Percentiles rank a stretch among this genome's conserved stretches.
These are phyloP conservation scores for Ananas comosus DNA, from an alignment of 176 grass and related monocot species.

Conservation along the genomic window DNA sequence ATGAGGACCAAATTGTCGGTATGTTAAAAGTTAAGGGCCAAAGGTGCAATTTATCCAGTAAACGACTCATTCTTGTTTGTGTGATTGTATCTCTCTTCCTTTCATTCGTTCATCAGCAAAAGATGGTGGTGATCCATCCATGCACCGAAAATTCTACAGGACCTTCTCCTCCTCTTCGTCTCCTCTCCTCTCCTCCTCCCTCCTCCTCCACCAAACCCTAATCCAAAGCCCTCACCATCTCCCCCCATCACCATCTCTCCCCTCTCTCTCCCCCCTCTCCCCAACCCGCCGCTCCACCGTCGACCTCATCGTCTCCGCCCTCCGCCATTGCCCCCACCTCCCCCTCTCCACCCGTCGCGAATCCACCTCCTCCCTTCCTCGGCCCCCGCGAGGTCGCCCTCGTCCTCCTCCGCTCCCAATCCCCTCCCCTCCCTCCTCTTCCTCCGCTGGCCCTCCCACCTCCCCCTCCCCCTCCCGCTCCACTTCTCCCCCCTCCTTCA, in stretches of 20 bases:
- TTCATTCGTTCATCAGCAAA: no score
- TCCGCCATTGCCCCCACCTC: slow-evolving; percentile 5
- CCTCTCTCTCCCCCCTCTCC: slow-evolving; percentile 61
- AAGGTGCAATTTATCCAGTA: no score
- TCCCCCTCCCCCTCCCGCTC: slow-evolving; percentile 31
- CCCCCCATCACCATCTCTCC: slow-evolving; percentile 2
- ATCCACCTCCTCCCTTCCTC: slow-evolving; percentile 50
- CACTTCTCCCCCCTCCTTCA: slow-evolving; percentile 55
- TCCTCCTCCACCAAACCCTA: slow-evolving; percentile 1
- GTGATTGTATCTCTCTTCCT: no score
- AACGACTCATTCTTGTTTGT: no score
- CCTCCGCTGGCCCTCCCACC: slow-evolving; percentile 35
- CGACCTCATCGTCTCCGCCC: slow-evolving; percentile 46
- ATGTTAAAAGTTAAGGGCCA: no score
- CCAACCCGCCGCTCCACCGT: slow-evolving; percentile 56
- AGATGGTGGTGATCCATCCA: no score
- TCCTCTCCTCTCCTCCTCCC: no score
- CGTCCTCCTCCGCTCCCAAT: slow-evolving; percentile 1
- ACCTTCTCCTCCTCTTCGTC: no score
- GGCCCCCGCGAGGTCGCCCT: slow-evolving; percentile 12
- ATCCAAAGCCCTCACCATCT: neutral
- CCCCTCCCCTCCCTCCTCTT: neutral
- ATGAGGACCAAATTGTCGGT: no score
- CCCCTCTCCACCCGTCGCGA: slow-evolving; percentile 14
- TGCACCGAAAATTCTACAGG: no score